A percentile compares a stretch with the other conserved stretches of the same genome.
Evolutionary conservation across 306 rosid genomes (phyloP).

Genomic region (barrel medic (Medicago truncatula)): MtrunA17r5.0-ANR NC_053048.1:51082001-51082500

Average conservation of each 20-base stretch:
- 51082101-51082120: not conserved
- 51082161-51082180: conserved; percentile 33
- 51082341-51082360: conserved; percentile 97
- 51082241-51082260: conserved; percentile 79
- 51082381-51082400: conserved; percentile 89
- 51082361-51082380: conserved; percentile 86
- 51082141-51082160: not conserved
- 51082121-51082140: not conserved
- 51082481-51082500: conserved; percentile 5
- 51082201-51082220: conserved; percentile 21
- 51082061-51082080: not conserved
- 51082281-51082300: conserved; percentile 99
- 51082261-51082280: conserved; percentile 95
- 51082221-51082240: conserved; percentile 36
- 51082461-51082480: conserved; percentile 10
- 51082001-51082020: not conserved
- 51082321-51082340: conserved; percentile 97
- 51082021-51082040: not conserved
- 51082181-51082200: conserved; percentile 23
- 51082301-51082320: conserved; percentile 86
- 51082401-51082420: conserved; percentile 53
- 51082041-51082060: conserved; percentile 6
- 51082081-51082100: not conserved
- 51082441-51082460: conserved; percentile 6
- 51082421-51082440: conserved; percentile 35